Evolutionary conservation across 2,329 filamentous ascomycete genomes (phyloP), one percentile per base, ranked within the genome.

Genomic region (Calonectria fujianensis): DNA sequence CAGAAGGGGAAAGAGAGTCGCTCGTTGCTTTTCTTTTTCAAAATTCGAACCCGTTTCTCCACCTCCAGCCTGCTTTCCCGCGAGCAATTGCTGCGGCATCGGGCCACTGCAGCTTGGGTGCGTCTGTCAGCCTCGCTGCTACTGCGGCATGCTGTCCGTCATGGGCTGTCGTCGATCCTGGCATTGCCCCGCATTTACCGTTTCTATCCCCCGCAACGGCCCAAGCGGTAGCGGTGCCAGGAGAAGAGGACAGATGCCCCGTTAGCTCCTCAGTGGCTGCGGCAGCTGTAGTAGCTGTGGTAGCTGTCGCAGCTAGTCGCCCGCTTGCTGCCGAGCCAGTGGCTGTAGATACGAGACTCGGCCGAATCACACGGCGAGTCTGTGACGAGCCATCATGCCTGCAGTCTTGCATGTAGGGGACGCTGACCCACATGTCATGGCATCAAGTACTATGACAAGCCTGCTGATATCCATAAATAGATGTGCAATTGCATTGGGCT

Each of bases 151-250:
- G 32, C 54, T 57, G 54, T n/a, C 35, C 10, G 10, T 37, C 54
- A 59, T 37, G 35, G 32, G 32, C n/a, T 27, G 57, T 61, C 35
- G 57, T 61, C 57, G 57, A 61, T 61, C 57, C 57, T 61, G 32
- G 57, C 10, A 13, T 16, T 35, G 57, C 57, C 57, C 57, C 57
- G 57, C 35, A 61, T 27, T 61, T 61, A 16, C 57, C 57, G 57
- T 61, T 61, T 61, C 57, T 27, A 24, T 39, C 35, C 57, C 57
- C 57, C 57, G 4, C 51, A 54, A 54, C 51, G 51, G 51, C 27
- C 51, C 16, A 32, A 52, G 29, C 27, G 50, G 27, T 7, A 31
- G 27, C 27, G 51, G 51, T 20, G 51, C 29, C 51, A 31, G 27
- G 51, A 32, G 51, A 54, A 54, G 8, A 54, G 51, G 51, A 31